Percentiles rank a stretch among this genome's conserved stretches.
These are phyloP conservation scores for Plasmodium chabaudi DNA, from an alignment of 169 alveolate genomes.

Conservation along the genomic window DNA sequence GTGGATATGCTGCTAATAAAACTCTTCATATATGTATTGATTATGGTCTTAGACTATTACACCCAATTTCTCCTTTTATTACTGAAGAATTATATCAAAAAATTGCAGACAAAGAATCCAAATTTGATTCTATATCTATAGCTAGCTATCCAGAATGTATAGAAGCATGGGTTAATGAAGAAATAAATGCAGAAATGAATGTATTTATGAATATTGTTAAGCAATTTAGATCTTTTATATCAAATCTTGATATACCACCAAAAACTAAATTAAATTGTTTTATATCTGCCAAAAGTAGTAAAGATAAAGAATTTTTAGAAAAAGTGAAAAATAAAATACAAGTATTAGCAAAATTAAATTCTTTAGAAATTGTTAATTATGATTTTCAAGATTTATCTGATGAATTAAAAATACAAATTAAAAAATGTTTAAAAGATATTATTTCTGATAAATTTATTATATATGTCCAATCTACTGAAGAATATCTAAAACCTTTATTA, in stretches of 20 bases:
- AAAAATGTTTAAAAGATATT: slow-evolving; percentile 74
- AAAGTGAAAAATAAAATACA: slow-evolving; percentile 78
- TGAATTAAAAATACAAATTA: slow-evolving; percentile 15
- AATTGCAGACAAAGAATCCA: slow-evolving; percentile 85
- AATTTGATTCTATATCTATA: slow-evolving; percentile 78
- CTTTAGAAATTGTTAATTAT: slow-evolving; percentile 49
- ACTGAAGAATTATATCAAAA: slow-evolving; percentile 98
- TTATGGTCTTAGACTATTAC: slow-evolving; percentile 92
- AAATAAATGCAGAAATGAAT: slow-evolving; percentile 67
- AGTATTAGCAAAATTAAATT: slow-evolving; percentile 65
- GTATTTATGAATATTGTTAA: slow-evolving; percentile 79
- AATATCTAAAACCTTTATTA: slow-evolving; percentile 77
- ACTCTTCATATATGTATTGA: slow-evolving; percentile 89
- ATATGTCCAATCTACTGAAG: slow-evolving; percentile 79
- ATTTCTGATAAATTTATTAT: slow-evolving; percentile 77
- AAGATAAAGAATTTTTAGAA: slow-evolving; percentile 59
- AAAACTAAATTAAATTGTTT: slow-evolving; percentile 80
- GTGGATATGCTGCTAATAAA: slow-evolving; percentile 75
- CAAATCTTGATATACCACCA: slow-evolving; percentile 85
- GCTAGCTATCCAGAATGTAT: slow-evolving; percentile 80
- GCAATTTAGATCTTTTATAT: slow-evolving; percentile 84
- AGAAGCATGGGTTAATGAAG: slow-evolving; percentile 67
- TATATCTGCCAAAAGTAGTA: slow-evolving; percentile 77
- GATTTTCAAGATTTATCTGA: slow-evolving; percentile 69
- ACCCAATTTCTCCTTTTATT: slow-evolving; percentile 98